A percentile compares a stretch with the other conserved stretches of the same genome.
phyloP scores from a whole-genome alignment of 805 yeast species.

The Candida dajiaensis region DNA sequence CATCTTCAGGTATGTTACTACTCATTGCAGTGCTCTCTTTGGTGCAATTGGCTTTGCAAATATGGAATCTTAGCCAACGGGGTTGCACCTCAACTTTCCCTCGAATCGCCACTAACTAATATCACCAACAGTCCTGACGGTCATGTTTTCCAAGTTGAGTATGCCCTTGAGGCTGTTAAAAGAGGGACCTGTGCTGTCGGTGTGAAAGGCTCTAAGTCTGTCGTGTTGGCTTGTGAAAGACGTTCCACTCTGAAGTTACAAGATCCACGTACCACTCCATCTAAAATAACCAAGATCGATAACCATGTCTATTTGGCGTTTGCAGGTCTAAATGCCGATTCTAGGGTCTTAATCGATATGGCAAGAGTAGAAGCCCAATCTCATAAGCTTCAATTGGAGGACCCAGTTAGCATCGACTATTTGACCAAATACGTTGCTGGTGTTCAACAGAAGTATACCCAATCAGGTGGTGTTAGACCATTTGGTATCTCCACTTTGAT shows the following conservation, averaged over 20 bases:
- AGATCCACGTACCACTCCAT: slow-evolving; percentile 94
- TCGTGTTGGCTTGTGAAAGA: slow-evolving; percentile 94
- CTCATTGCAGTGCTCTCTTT: too few species aligned
- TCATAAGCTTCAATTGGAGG: slow-evolving; percentile 89
- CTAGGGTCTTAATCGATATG: slow-evolving; percentile 87
- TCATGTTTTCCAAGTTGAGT: slow-evolving; percentile 97
- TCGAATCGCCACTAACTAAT: slow-evolving; percentile 25
- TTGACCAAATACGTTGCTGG: slow-evolving; percentile 96
- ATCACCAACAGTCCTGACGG: slow-evolving; percentile 82
- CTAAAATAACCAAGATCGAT: slow-evolving; percentile 88
- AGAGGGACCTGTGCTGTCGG: slow-evolving; percentile 99
- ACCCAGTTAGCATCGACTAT: slow-evolving; percentile 87
- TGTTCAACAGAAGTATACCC: slow-evolving; percentile 94
- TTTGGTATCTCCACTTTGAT: slow-evolving; percentile 93
- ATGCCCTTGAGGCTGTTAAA: slow-evolving; percentile 95
- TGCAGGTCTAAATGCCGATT: slow-evolving; percentile 98
- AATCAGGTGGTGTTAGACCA: slow-evolving; percentile 97
- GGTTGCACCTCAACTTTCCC: background rate
- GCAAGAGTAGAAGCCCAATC: slow-evolving; percentile 97
- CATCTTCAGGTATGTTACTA: slow-evolving; percentile 74
- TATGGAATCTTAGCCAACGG: background rate
- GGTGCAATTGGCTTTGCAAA: background rate
- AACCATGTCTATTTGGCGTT: slow-evolving; percentile 87
- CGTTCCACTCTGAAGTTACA: slow-evolving; percentile 92
- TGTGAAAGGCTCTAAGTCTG: slow-evolving; percentile 82